Base-by-base conservation (phyloP, 305 asterid genomes). In the Nicotiana rustica region DNA sequence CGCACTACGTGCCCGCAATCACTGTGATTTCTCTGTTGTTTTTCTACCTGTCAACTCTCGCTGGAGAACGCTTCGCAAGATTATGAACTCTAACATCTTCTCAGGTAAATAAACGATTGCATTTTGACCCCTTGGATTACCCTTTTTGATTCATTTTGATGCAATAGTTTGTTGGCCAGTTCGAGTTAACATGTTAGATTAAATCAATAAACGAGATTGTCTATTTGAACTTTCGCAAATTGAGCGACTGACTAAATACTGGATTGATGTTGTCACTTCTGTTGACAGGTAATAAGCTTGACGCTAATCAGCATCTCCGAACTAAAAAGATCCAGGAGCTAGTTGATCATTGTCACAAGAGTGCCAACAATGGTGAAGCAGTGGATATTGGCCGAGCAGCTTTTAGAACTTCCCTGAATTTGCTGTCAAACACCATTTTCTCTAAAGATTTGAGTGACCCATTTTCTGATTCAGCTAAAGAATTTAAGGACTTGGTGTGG, bases 61-160 rank as follows among this genome's bases (percentile, higher is more conserved):
- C 5, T 83, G 85, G 85, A 52, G 82, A 83, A 33, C 77, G 38
- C 57, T 83, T 15, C 85, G 85, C 0, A 83, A 77, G 65, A 59
- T 59, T 5, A 10, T 82, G 8, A 70, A 59, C 31, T 15, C 80
- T n/a, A n/a, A 59, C 64, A 59, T 82, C 35, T 81, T 81, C 49
- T 78, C 81, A 59, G 67, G 67, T 64, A 38, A 38, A 1, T 38
- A 38, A 2, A 38, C 10, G 10, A 38, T 6, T 38, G 47, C 47
- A 38, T 38, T 38, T 38, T 38, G 47, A 38, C 47, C 47, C 47
- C 47, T 38, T 38, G 2, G 47, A 6, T 6, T 38, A 38, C 47
- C 47, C 8, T 6, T 38, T 38, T 38, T 6, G 2, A 38, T 38
- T 38, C 47, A 38, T 38, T 17, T 57, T 57, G 62, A 57, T 19